Percentiles rank a stretch among this genome's conserved stretches.
phyloP scores from a whole-genome alignment of 2,329 filamentous ascomycete genomes.

The Talaromyces atroroseus region DNA sequence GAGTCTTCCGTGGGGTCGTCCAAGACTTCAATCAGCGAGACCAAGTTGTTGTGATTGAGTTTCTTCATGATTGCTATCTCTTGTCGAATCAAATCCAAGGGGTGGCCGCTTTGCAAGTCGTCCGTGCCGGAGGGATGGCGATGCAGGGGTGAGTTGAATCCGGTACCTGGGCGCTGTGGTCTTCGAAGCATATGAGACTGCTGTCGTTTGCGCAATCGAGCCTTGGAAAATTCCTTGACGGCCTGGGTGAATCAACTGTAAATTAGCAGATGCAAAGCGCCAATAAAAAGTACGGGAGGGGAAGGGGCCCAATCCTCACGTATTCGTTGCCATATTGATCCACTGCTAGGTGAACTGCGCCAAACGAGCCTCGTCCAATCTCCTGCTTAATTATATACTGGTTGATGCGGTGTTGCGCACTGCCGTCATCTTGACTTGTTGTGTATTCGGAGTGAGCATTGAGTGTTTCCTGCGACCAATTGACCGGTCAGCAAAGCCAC shows the following conservation, averaged over 20 bases:
- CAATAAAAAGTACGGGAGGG: not conserved
- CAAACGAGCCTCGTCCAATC: constrained; percentile 94
- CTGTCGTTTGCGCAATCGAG: constrained; percentile 77
- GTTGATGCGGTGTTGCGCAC: constrained; percentile 79
- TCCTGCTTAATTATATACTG: constrained; percentile 92
- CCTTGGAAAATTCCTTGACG: constrained; percentile 96
- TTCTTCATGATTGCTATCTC: constrained; percentile 99
- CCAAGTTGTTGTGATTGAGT: constrained; percentile 88
- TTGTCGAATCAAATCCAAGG: constrained; percentile 82
- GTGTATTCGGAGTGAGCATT: constrained; percentile 83
- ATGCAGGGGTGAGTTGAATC: constrained; percentile 60
- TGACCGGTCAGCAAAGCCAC: constrained; percentile 15
- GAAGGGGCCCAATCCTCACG: constrained; percentile 50
- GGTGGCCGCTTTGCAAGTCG: constrained; percentile 57
- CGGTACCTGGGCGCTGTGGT: constrained; percentile 51
- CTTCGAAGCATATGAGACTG: constrained; percentile 80
- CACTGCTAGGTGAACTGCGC: constrained; percentile 80
- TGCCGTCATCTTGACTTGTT: constrained; percentile 76
- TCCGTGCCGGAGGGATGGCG: constrained; percentile 50
- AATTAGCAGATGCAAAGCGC: not conserved
- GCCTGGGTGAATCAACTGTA: constrained; percentile 53
- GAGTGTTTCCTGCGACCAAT: constrained; percentile 67
- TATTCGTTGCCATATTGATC: constrained; percentile 92
- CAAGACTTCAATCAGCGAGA: constrained; percentile 85
- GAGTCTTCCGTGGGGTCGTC: constrained; percentile 95